phyloP scores from a whole-genome alignment of 192 early-diverging fungal genomes.

The Chytriomyces sp. region DNA sequence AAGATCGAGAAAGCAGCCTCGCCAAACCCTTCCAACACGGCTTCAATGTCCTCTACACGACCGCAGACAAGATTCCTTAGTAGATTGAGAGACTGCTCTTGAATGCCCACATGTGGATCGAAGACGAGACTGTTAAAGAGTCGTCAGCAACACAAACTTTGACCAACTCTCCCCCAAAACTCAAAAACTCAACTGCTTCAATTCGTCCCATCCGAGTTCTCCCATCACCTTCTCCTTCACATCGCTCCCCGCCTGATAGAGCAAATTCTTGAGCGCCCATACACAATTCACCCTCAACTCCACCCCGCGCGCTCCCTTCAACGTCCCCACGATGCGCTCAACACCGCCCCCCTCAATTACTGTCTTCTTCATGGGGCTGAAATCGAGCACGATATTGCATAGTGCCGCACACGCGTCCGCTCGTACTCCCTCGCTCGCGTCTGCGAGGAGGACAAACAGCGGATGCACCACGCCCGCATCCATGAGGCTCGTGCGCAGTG shows the following conservation, averaged over 20 bases:
- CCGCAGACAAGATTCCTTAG: conserved; percentile 74
- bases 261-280: conserved; percentile 82
- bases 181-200: conserved; percentile 55
- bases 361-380: conserved; percentile 75
- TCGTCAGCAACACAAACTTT: not conserved
- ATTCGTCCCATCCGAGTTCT: conserved; percentile 61
- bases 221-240: conserved; percentile 71
- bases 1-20: conserved; percentile 59
- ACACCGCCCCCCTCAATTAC: conserved; percentile 76
- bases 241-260: conserved; percentile 68
- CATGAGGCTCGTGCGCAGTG: conserved; percentile 74
- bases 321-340: conserved; percentile 65
- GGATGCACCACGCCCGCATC: conserved; percentile 74
- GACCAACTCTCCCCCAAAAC: not conserved
- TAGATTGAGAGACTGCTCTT: conserved; percentile 76
- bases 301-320: conserved; percentile 47
- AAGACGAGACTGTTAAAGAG: conserved; percentile 51
- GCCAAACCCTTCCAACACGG: conserved; percentile 70
- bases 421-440: conserved; percentile 63
- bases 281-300: conserved; percentile 69
- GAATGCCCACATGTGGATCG: conserved; percentile 63
- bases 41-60: conserved; percentile 62
- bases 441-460: conserved; percentile 68
- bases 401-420: conserved; percentile 73
- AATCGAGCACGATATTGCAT: conserved; percentile 85